phyloP scores from a whole-genome alignment of 2,329 filamentous ascomycete species.

The Orbilia quercus region DNA sequence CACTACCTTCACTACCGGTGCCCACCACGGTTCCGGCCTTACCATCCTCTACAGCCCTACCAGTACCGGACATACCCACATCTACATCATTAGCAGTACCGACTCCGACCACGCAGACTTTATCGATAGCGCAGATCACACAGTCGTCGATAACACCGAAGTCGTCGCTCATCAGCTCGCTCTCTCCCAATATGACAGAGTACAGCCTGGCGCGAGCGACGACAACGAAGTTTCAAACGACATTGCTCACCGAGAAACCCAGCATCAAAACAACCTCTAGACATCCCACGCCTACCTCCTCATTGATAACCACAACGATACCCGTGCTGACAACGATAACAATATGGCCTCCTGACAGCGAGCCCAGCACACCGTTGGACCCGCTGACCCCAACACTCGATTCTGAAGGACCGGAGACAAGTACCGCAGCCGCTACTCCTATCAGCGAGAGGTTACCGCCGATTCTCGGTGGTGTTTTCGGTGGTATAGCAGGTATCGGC shows the following conservation, averaged over 20 bases:
- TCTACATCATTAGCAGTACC: slow-evolving; percentile 10
- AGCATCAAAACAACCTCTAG: slow-evolving; percentile 13
- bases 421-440: not conserved
- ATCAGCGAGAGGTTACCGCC: slow-evolving; percentile 51
- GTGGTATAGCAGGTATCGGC: slow-evolving; percentile 44
- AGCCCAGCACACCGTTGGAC: slow-evolving; percentile 43
- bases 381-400: slow-evolving; percentile 28
- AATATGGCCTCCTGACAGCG: slow-evolving; percentile 47
- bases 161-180: slow-evolving; percentile 14
- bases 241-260: slow-evolving; percentile 14
- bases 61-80: not conserved
- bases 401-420: slow-evolving; percentile 4
- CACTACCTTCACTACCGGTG: not conserved
- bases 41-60: not conserved
- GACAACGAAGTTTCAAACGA: slow-evolving; percentile 15
- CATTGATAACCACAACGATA: slow-evolving; percentile 22
- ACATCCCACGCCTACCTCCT: slow-evolving; percentile 8
- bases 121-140: slow-evolving; percentile 3
- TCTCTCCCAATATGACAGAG: slow-evolving; percentile 40
- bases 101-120: not conserved
- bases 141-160: slow-evolving; percentile 9
- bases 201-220: slow-evolving; percentile 20
- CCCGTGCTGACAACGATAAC: slow-evolving; percentile 10
- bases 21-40: not conserved
- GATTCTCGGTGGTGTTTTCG: slow-evolving; percentile 52